phyloP scores from a whole-genome alignment of 2,329 filamentous ascomycete genomes.

The Fusarium transvaalense region DNA sequence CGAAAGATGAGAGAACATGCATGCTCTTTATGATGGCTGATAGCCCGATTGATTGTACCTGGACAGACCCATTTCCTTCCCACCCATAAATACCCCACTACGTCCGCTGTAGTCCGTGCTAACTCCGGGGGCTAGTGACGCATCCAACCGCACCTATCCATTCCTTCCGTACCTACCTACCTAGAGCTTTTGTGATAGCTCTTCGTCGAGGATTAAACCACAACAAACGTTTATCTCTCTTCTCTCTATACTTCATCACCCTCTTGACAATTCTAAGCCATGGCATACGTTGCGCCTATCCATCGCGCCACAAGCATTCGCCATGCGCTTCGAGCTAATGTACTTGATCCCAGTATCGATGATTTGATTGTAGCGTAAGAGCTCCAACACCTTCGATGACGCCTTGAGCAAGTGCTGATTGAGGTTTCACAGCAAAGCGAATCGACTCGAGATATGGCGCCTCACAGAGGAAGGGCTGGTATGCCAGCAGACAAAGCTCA shows the following conservation, averaged over 20 bases:
- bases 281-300: conserved; percentile 96
- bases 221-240: conserved; percentile 13
- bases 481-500: conserved; percentile 74
- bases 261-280: conserved; percentile 55
- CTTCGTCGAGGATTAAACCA: conserved; percentile 39
- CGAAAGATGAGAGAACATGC: neutral
- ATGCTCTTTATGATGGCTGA: neutral
- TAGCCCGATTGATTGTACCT: too few species aligned
- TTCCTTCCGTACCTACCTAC: neutral
- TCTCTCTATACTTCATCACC: neutral
- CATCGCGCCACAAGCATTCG: conserved; percentile 92
- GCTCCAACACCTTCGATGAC: conserved; percentile 20
- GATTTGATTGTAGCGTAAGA: conserved; percentile 89
- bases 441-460: conserved; percentile 86
- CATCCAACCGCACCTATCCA: conserved; percentile 23
- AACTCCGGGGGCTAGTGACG: conserved; percentile 48
- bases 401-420: conserved; percentile 49
- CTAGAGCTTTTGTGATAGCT: conserved; percentile 49
- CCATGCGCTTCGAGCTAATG: conserved; percentile 84
- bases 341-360: conserved; percentile 80
- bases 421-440: conserved; percentile 73
- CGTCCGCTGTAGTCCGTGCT: conserved; percentile 40
- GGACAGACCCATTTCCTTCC: conserved; percentile 1
- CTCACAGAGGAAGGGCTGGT: conserved; percentile 73
- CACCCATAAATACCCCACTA: conserved; percentile 37